These are phyloP conservation scores for bread wheat (Triticum aestivum) DNA, from an alignment of 176 grass and related monocot species.

Conservation along the genomic window IWGSC_CS_RefSeq_v2.1 NC_057801.1:642836596-642837095, in stretches of 20 bases:
- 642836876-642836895: background rate
- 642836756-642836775: background rate
- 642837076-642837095: background rate
- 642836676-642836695: background rate
- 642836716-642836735: background rate
- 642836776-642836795: background rate
- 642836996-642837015: too few species aligned
- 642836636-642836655: background rate
- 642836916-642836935: background rate
- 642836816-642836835: background rate
- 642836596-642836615: background rate
- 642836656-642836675: background rate
- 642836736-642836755: background rate
- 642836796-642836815: background rate
- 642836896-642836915: background rate
- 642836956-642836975: background rate
- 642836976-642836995: too few species aligned
- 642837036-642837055: too few species aligned
- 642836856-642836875: too few species aligned
- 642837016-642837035: background rate
- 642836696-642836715: background rate
- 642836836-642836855: background rate
- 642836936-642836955: background rate
- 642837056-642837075: background rate
- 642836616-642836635: background rate